These are phyloP conservation scores for Diatrype stigma DNA, from an alignment of 2,329 filamentous ascomycete species.

Conservation along the genomic window DNA sequence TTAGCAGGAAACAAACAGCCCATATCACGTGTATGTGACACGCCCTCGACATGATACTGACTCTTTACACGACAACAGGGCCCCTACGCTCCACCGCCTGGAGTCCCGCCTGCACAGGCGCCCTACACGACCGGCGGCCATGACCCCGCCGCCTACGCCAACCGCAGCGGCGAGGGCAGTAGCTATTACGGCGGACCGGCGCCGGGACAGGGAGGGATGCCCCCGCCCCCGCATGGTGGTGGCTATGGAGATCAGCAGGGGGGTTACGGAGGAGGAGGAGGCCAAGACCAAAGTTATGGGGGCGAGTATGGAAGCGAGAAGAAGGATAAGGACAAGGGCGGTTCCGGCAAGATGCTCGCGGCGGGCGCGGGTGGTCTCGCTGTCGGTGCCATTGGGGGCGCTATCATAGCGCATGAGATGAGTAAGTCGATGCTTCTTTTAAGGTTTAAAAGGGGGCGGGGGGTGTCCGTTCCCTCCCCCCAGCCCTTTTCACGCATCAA, in stretches of 20 bases:
- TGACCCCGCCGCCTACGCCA: not conserved
- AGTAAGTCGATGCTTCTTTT: slow-evolving; percentile 43
- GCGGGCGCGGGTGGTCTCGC: slow-evolving; percentile 54
- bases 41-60: too few relatives aligned
- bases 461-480: too few relatives aligned
- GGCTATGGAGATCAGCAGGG: slow-evolving; percentile 6
- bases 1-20: not conserved
- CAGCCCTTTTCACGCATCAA: not conserved
- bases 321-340: slow-evolving; percentile 33
- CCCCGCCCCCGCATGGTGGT: slow-evolving; percentile 8
- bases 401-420: slow-evolving; percentile 49
- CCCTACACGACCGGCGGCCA: slow-evolving; percentile 3
- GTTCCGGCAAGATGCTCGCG: slow-evolving; percentile 47
- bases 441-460: too few relatives aligned
- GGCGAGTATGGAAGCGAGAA: slow-evolving; percentile 15
- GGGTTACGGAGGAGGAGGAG: slow-evolving; percentile 1
- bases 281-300: too few relatives aligned
- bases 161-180: slow-evolving; percentile 4
- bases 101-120: slow-evolving; percentile 1
- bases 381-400: slow-evolving; percentile 50
- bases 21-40: not conserved
- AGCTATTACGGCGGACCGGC: slow-evolving; percentile 2
- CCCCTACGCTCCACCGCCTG: slow-evolving; percentile 13
- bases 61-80: not conserved
- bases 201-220: slow-evolving; percentile 3